A percentile compares a stretch with the other conserved stretches of the same genome.
phyloP scores from a whole-genome alignment of 768 basidiomycete genomes.

The Serendipita sp. region DNA sequence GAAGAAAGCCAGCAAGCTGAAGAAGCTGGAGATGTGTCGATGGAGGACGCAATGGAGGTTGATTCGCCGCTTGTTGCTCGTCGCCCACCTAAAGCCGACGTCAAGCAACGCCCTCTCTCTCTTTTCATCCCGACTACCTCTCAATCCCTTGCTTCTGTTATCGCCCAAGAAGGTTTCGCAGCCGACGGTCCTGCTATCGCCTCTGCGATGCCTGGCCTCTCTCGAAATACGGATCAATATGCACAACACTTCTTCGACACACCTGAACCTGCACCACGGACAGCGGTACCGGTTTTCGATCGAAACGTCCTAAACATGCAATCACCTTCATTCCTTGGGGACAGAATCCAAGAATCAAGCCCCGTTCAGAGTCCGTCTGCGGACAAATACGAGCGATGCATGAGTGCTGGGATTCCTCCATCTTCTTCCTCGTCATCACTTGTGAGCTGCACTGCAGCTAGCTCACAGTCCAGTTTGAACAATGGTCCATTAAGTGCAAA shows the following conservation, averaged over 20 bases:
- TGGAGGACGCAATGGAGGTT: conserved; percentile 7
- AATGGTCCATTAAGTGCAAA: neutral
- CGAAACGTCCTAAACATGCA: conserved; percentile 12
- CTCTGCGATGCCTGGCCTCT: conserved; percentile 8
- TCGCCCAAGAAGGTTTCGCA: conserved; percentile 15
- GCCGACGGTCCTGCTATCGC: neutral
- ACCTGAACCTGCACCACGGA: conserved; percentile 61
- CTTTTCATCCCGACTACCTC: conserved; percentile 12
- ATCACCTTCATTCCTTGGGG: conserved; percentile 23
- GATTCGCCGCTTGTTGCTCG: neutral
- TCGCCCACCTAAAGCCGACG: neutral
- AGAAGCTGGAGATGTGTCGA: neutral
- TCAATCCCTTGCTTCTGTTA: conserved; percentile 16
- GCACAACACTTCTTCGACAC: conserved; percentile 26
- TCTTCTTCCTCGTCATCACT: conserved; percentile 40
- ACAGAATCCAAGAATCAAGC: conserved; percentile 17
- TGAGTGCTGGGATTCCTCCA: neutral
- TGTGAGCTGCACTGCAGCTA: neutral
- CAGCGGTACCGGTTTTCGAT: conserved; percentile 26
- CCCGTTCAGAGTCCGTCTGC: neutral
- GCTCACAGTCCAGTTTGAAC: neutral
- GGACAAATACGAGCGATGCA: neutral
- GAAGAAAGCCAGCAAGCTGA: neutral
- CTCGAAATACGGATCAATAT: conserved; percentile 17
- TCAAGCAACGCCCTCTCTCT: neutral